Evolutionary conservation across 345 rosid genomes (phyloP).

Genomic region (Moricandia moricandioides): DNA sequence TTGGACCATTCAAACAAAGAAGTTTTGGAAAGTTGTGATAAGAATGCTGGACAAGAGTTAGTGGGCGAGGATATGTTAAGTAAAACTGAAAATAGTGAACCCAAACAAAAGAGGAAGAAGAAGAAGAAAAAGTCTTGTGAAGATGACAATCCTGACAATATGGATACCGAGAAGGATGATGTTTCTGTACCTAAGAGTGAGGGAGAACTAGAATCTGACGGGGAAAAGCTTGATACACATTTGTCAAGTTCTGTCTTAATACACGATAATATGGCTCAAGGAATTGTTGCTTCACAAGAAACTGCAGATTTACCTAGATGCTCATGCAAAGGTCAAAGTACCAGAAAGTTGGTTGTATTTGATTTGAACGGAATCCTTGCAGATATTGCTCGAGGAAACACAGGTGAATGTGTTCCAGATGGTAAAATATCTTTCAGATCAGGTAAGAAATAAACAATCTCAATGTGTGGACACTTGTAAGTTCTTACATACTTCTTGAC

Average conservation of each 20-base stretch:
- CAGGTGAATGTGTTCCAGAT: slow-evolving; percentile 40
- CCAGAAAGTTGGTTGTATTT: slow-evolving; percentile 70
- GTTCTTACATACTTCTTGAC: slow-evolving; percentile 14
- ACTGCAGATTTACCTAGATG: slow-evolving; percentile 27
- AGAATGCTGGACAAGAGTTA: not conserved
- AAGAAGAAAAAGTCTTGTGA: slow-evolving; percentile 5
- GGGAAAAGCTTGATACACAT: slow-evolving; percentile 11
- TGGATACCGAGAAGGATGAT: slow-evolving; percentile 2
- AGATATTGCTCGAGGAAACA: slow-evolving; percentile 44
- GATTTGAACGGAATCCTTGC: slow-evolving; percentile 86
- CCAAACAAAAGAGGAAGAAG: slow-evolving; percentile 2
- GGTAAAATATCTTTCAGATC: slow-evolving; percentile 44
- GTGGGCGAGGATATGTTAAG: slow-evolving; percentile 1
- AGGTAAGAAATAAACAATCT: slow-evolving; percentile 45
- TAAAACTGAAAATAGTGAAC: not conserved
- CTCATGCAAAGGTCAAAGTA: slow-evolving; percentile 29
- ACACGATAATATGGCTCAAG: slow-evolving; percentile 9
- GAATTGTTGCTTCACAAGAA: slow-evolving; percentile 8
- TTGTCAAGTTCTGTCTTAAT: slow-evolving; percentile 20
- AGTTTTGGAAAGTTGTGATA: not conserved
- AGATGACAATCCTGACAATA: slow-evolving; percentile 20
- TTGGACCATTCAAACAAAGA: slow-evolving; percentile 15
- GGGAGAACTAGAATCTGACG: slow-evolving; percentile 25
- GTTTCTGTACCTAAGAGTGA: slow-evolving; percentile 9
- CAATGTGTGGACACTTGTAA: not conserved